Evolutionary conservation across 2,329 filamentous ascomycete genomes (phyloP), one percentile per base, ranked within the genome.

Genomic region (Pseudogymnoascus destructans): DNA sequence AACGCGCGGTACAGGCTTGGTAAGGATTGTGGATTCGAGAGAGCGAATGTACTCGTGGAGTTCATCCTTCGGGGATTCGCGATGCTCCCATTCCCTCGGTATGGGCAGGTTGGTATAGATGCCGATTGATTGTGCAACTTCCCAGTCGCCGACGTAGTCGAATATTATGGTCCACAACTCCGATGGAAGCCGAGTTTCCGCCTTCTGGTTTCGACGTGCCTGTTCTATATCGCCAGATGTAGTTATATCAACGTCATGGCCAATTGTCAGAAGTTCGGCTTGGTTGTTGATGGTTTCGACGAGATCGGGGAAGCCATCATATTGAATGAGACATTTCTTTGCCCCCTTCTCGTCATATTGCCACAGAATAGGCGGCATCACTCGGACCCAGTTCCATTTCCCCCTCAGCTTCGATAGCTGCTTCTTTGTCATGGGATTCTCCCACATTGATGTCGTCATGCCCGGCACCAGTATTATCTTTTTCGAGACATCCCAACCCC

Each of bases 131-230:
- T 85, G 85, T 8, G 92, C 87, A 17, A 95, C 76, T 71, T 96
- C 92, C 92, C 92, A 97, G 70, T 97, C 92, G 42, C 83, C 83
- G 0, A 90, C 81, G 62, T 85, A 82, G 63, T 95, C 87, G 42
- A 96, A 82, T 54, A 97, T 86, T 59, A 92, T 86, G 30, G 86
- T 86, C 89, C 91, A 95, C 36, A 96, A 79, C 71, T 97, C 92
- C 0, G 87, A 82, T 0, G 92, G 92, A 1, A 97, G 74, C 40
- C 74, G 74, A 49, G 67, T 61, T 61, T 68, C 62, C 21, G 70
- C 71, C 61, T 70, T 72, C 55, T 69, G 66, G 27, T 72, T 72
- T 40, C 72, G 68, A 61, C 73, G 70, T 49, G 75, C 73, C 25
- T 77, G 72, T 25, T 78, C 74, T 38, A 63, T 65, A 10, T 67